These are phyloP conservation scores for Elsinoe batatas DNA, from an alignment of 2,329 filamentous ascomycete genomes.

Conservation along the genomic window DNA sequence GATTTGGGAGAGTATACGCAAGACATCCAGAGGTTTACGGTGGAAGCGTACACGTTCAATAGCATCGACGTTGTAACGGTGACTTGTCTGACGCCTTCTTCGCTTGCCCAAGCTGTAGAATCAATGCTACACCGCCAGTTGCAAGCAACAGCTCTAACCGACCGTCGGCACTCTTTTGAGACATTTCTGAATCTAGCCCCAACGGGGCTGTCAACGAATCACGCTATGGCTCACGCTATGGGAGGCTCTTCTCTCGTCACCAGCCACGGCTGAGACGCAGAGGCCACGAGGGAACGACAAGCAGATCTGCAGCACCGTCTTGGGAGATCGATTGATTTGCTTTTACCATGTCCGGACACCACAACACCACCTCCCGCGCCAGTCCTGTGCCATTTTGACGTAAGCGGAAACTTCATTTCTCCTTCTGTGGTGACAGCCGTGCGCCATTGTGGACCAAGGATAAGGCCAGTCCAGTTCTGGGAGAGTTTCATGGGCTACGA, in stretches of 20 bases:
- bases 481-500: neutral
- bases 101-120: neutral
- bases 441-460: conserved; percentile 3
- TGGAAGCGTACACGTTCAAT: neutral
- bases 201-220: conserved; percentile 5
- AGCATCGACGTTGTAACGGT: conserved; percentile 10
- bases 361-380: conserved; percentile 6
- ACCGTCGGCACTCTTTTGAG: neutral
- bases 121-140: neutral
- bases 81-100: neutral
- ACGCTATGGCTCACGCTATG: neutral
- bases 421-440: conserved; percentile 2
- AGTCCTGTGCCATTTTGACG: conserved; percentile 3
- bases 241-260: neutral
- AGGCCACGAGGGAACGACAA: neutral
- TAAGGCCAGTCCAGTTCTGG: conserved; percentile 1
- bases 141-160: neutral
- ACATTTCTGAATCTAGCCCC: conserved; percentile 11
- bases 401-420: conserved; percentile 3
- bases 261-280: conserved; percentile 5
- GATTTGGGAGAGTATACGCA: neutral
- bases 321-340: conserved; percentile 8
- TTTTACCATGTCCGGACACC: neutral
- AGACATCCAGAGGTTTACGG: neutral
- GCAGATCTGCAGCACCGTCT: neutral